These are phyloP conservation scores for Syzygium oleosum DNA, from an alignment of 345 rosid species.

Conservation along the genomic window DNA sequence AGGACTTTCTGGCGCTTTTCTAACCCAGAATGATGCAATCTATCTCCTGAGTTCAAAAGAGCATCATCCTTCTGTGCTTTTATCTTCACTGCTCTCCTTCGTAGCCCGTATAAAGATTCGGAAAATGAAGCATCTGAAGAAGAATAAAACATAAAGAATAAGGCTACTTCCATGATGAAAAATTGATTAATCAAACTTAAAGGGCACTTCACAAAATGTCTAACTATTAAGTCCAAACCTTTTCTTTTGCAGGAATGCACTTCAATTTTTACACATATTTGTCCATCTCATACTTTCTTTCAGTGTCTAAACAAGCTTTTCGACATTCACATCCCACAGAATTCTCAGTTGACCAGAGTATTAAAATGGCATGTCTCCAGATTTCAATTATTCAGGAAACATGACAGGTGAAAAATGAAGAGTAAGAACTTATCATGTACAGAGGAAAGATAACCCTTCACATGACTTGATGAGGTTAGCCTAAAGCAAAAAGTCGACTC, in stretches of 20 bases:
- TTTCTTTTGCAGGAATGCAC: neutral
- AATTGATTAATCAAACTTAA: neutral
- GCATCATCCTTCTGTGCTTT: conserved; percentile 34
- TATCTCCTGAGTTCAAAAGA: conserved; percentile 31
- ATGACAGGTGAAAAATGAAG: neutral
- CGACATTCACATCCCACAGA: neutral
- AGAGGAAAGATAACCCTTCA: neutral
- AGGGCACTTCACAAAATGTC: neutral
- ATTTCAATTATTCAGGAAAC: neutral
- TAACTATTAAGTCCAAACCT: neutral
- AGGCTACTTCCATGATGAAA: neutral
- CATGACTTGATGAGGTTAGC: neutral
- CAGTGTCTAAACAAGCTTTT: neutral
- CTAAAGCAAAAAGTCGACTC: neutral
- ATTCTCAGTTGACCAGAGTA: neutral
- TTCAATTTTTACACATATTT: neutral
- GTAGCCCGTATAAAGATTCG: conserved; percentile 89
- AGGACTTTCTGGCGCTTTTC: conserved; percentile 77
- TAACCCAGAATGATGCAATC: conserved; percentile 55
- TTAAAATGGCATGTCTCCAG: neutral
- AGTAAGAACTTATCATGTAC: neutral
- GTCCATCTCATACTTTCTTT: neutral
- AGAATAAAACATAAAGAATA: conserved; percentile 5
- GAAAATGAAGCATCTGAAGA: conserved; percentile 91
- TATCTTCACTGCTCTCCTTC: conserved; percentile 75